Evolutionary conservation across 129 eudicot genomes (phyloP).

Genomic region (Oenanthe sinensis): DNA sequence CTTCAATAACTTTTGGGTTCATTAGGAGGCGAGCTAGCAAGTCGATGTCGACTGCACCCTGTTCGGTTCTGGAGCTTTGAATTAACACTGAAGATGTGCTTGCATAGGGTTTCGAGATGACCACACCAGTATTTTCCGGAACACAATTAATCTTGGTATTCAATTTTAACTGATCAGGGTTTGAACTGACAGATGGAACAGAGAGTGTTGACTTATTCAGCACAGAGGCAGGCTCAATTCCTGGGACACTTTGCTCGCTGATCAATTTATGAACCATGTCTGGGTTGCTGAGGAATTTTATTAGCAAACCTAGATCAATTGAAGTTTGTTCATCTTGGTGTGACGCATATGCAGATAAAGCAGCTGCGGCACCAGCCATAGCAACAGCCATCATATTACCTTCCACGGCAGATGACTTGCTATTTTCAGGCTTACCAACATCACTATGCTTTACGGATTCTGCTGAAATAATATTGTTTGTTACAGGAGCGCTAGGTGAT

Average conservation of each 20-base stretch:
- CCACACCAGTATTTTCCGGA: background rate
- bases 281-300: slow-evolving; percentile 44
- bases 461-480: slow-evolving; percentile 7
- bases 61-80: background rate
- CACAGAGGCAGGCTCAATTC: slow-evolving; percentile 2
- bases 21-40: slow-evolving; percentile 37
- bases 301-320: slow-evolving; percentile 46
- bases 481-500: background rate
- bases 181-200: slow-evolving; percentile 12
- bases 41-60: slow-evolving; percentile 34
- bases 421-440: slow-evolving; percentile 12
- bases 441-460: slow-evolving; percentile 8
- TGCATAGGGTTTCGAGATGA: background rate
- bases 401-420: slow-evolving; percentile 14
- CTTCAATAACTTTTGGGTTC: slow-evolving; percentile 36
- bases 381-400: slow-evolving; percentile 33
- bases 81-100: background rate
- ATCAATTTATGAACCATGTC: slow-evolving; percentile 27
- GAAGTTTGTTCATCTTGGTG: slow-evolving; percentile 28
- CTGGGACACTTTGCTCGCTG: slow-evolving; percentile 15
- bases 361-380: slow-evolving; percentile 29
- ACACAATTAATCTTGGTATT: background rate
- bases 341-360: slow-evolving; percentile 33
- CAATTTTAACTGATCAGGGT: background rate
- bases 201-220: background rate